These are phyloP conservation scores for Acanthamoeba royreba DNA, from an alignment of 208 protist genomes.

Conservation along the genomic window DNA sequence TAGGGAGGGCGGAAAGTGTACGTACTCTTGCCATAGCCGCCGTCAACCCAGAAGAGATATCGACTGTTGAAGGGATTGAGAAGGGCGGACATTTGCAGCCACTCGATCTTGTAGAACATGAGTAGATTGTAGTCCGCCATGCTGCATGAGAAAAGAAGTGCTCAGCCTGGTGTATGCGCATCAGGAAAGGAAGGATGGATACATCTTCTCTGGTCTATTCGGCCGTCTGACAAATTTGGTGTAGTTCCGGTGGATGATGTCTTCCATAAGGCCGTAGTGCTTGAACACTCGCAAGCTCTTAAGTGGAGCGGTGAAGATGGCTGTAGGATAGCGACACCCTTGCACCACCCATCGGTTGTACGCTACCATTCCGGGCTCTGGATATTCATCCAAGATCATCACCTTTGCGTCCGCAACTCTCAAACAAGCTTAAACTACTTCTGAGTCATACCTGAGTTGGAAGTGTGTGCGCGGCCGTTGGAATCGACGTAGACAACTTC, in stretches of 20 bases:
- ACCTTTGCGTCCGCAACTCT: neutral
- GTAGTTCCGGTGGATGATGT: neutral
- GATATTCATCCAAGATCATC: neutral
- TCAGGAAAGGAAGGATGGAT: neutral
- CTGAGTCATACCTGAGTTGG: neutral
- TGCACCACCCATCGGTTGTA: neutral
- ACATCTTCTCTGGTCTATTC: neutral
- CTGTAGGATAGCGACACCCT: neutral
- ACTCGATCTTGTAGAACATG: slow-evolving; percentile 30
- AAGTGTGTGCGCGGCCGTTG: neutral
- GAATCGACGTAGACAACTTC: neutral
- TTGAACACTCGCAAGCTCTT: neutral
- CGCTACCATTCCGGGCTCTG: neutral
- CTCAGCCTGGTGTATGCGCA: neutral
- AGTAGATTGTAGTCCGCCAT: neutral
- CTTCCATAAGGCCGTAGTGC: neutral
- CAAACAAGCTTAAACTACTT: neutral
- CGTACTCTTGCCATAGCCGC: slow-evolving; percentile 13
- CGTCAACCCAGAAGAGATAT: neutral
- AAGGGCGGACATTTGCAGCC: neutral
- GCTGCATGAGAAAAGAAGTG: neutral
- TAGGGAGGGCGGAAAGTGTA: neutral
- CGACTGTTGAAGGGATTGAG: neutral
- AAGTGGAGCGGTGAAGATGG: neutral
- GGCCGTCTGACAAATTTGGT: neutral